A percentile compares a stretch with the other conserved stretches of the same genome.
Conservation (phyloP, 176 grass and related monocot species). For the Oryza longistaminata region DNA sequence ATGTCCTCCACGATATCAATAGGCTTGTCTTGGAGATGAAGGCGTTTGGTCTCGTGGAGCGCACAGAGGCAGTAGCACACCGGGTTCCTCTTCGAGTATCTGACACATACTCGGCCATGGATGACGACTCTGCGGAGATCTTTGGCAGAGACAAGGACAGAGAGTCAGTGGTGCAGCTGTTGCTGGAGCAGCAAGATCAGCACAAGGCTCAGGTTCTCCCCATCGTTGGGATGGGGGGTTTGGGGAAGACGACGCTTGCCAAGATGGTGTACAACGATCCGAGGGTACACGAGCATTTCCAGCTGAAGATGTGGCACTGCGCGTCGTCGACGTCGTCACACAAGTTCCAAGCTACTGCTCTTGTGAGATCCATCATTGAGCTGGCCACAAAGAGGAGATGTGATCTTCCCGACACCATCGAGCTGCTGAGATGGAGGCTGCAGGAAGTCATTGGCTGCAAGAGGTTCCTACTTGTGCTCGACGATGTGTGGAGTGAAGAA, state of each 20-base stretch:
- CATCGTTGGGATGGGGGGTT: slow-evolving; percentile 47
- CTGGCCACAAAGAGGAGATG: not conserved
- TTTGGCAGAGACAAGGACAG: slow-evolving; percentile 24
- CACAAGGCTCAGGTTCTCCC: slow-evolving; percentile 24
- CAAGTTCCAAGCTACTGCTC: too few relatives aligned
- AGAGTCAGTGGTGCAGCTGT: not conserved
- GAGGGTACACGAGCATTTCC: slow-evolving; percentile 23
- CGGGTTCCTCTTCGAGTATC: too few relatives aligned
- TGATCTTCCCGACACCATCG: not conserved
- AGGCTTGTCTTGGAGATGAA: not conserved
- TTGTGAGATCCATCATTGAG: too few relatives aligned
- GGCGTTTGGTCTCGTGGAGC: not conserved
- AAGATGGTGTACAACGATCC: slow-evolving; percentile 43
- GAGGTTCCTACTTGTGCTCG: slow-evolving; percentile 24
- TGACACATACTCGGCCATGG: too few relatives aligned
- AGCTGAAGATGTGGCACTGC: not conserved
- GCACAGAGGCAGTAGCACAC: not conserved
- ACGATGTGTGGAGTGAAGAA: slow-evolving; percentile 49
- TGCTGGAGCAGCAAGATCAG: not conserved
- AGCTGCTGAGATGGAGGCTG: not conserved
- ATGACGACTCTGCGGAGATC: too few relatives aligned
- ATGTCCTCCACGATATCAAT: not conserved
- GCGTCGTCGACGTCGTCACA: too few relatives aligned
- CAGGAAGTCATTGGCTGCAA: not conserved
- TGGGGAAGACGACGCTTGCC: slow-evolving; percentile 50